phyloP scores from a whole-genome alignment of 441 rosid species.

The Biscutella laevigata region DNA sequence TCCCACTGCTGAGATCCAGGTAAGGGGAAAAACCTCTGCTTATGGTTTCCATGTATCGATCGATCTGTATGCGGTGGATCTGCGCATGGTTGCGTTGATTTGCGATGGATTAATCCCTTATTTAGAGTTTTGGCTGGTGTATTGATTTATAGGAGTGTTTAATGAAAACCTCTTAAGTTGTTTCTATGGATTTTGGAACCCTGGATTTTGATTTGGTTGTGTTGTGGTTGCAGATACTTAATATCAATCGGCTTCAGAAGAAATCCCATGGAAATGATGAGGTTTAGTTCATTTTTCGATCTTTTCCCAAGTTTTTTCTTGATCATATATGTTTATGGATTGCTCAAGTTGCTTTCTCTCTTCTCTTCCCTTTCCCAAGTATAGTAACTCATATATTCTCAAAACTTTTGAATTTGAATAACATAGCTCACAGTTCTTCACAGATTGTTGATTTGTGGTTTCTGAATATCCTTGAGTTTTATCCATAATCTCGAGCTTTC shows the following conservation, averaged over 20 bases:
- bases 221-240: slow-evolving; percentile 48
- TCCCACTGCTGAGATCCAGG: slow-evolving; percentile 85
- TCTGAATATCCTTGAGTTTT: neutral
- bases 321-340: neutral
- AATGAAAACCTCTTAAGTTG: neutral
- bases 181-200: neutral
- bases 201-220: slow-evolving; percentile 8
- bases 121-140: neutral
- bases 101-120: neutral
- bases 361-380: neutral
- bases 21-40: neutral
- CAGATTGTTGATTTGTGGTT: neutral
- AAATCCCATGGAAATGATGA: slow-evolving; percentile 79
- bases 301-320: neutral
- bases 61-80: slow-evolving; percentile 2
- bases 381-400: neutral
- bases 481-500: neutral
- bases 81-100: neutral
- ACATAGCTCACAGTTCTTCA: neutral
- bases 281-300: slow-evolving; percentile 29
- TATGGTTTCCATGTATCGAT: neutral
- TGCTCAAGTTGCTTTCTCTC: neutral
- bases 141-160: neutral
- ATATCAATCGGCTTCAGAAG: slow-evolving; percentile 80
- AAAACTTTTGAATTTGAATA: neutral